A percentile compares a stretch with the other conserved stretches of the same genome.
These are phyloP conservation scores for Eutypa lata DNA, from an alignment of 2,329 filamentous ascomycete species.

Conservation along the genomic window DNA sequence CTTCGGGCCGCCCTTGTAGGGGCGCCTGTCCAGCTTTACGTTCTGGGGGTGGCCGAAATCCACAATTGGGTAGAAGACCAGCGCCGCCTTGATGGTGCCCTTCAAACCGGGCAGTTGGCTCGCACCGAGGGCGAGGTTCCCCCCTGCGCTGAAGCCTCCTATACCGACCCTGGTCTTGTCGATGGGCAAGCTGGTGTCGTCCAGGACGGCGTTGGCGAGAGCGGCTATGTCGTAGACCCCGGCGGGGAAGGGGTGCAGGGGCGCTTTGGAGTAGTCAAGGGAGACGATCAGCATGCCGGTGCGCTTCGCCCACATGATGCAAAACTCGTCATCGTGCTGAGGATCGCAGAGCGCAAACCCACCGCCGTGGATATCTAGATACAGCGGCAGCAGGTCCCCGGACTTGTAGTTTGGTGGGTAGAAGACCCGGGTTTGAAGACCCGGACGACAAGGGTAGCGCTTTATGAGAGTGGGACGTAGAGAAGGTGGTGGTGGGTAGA, in stretches of 20 bases:
- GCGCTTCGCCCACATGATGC: conserved; percentile 36
- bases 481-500: conserved; percentile 1
- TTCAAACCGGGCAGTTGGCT: conserved; percentile 36
- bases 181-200: conserved; percentile 42
- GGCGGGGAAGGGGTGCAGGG: conserved; percentile 39
- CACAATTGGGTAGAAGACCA: conserved; percentile 41
- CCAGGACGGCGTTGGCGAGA: conserved; percentile 37
- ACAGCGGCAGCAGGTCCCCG: neutral
- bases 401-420: neutral
- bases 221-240: conserved; percentile 43
- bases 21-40: conserved; percentile 20
- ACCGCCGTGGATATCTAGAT: conserved; percentile 44
- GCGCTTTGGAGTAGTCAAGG: conserved; percentile 48
- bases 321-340: conserved; percentile 44
- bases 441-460: conserved; percentile 3
- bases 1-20: conserved; percentile 20
- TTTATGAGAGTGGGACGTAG: neutral
- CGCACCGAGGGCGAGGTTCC: conserved; percentile 42
- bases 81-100: conserved; percentile 27
- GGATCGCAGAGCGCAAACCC: conserved; percentile 44
- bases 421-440: conserved; percentile 5
- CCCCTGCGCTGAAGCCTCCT: conserved; percentile 50
- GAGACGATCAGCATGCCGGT: conserved; percentile 42
- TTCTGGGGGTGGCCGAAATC: conserved; percentile 29
- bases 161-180: conserved; percentile 39